Percentiles rank a stretch among this genome's conserved stretches.
These are phyloP conservation scores for Naegleria lovaniensis DNA, from an alignment of 208 protist species.

Conservation along the genomic window DNA sequence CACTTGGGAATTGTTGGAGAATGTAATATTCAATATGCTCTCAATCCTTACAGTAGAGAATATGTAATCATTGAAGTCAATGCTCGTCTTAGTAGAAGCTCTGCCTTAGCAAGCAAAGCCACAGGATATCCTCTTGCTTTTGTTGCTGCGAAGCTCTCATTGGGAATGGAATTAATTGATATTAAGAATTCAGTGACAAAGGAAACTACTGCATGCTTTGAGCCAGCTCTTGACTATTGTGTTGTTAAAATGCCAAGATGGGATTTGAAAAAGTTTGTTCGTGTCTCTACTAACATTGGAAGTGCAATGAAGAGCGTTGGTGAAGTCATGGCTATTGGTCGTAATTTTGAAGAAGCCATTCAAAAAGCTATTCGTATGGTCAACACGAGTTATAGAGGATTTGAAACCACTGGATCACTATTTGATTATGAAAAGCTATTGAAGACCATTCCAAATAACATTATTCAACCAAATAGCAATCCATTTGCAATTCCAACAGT, in stretches of 20 bases:
- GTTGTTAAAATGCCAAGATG: conserved; percentile 90
- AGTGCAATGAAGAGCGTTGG: conserved; percentile 94
- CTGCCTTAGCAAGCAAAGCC: conserved; percentile 93
- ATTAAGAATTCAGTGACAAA: conserved; percentile 84
- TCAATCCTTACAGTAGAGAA: conserved; percentile 87
- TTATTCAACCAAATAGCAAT: not conserved
- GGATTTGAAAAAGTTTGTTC: conserved; percentile 92
- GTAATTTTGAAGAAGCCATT: conserved; percentile 95
- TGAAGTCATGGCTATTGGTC: conserved; percentile 95
- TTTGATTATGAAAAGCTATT: conserved; percentile 26
- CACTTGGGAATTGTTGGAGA: conserved; percentile 86
- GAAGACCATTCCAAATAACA: not conserved
- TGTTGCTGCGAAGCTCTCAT: conserved; percentile 93
- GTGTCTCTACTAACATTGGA: conserved; percentile 79
- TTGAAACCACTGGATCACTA: conserved; percentile 45
- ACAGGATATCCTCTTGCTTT: conserved; percentile 97
- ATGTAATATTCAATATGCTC: conserved; percentile 98
- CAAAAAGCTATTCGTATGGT: conserved; percentile 95
- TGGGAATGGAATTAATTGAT: conserved; percentile 84
- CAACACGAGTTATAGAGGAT: conserved; percentile 70
- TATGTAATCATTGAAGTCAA: conserved; percentile 98
- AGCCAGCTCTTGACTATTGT: conserved; percentile 93
- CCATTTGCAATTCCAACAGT: not conserved
- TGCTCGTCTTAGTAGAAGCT: conserved; percentile 90
- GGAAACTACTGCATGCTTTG: conserved; percentile 92